Evolutionary conservation across 2,329 filamentous ascomycete species (phyloP).

Genomic region (Calonectria multiphialidica): DNA sequence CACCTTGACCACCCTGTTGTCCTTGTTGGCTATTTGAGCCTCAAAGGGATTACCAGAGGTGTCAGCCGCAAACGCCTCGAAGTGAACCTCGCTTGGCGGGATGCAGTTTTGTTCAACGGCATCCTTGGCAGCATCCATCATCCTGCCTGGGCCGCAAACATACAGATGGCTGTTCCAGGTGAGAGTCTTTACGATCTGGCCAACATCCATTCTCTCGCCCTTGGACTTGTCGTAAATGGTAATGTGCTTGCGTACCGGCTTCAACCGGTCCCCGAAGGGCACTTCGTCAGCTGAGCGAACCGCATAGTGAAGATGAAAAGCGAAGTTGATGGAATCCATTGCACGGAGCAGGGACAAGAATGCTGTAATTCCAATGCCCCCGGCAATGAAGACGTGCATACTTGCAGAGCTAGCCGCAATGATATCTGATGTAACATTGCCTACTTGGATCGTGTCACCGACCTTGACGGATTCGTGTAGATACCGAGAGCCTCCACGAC

Average conservation of each 20-base stretch:
- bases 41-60: slow-evolving; percentile 71
- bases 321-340: slow-evolving; percentile 59
- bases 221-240: slow-evolving; percentile 65
- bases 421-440: slow-evolving; percentile 63
- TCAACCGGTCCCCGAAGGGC: slow-evolving; percentile 65
- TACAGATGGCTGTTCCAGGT: slow-evolving; percentile 70
- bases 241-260: slow-evolving; percentile 54
- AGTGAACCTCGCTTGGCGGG: slow-evolving; percentile 65
- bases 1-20: slow-evolving; percentile 57
- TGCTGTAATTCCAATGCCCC: slow-evolving; percentile 75
- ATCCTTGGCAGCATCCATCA: slow-evolving; percentile 65
- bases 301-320: slow-evolving; percentile 69
- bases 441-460: slow-evolving; percentile 64
- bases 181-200: slow-evolving; percentile 59
- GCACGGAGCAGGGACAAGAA: slow-evolving; percentile 64
- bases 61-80: slow-evolving; percentile 69
- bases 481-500: slow-evolving; percentile 72
- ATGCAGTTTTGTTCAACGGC: slow-evolving; percentile 58
- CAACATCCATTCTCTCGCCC: slow-evolving; percentile 66
- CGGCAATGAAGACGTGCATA: slow-evolving; percentile 72
- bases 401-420: slow-evolving; percentile 60
- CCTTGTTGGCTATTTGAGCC: slow-evolving; percentile 60
- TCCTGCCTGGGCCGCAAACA: slow-evolving; percentile 68
- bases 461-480: slow-evolving; percentile 62
- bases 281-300: slow-evolving; percentile 65